Conservation (phyloP, 345 rosid species). For the Crucihimalaya himalaica region DNA sequence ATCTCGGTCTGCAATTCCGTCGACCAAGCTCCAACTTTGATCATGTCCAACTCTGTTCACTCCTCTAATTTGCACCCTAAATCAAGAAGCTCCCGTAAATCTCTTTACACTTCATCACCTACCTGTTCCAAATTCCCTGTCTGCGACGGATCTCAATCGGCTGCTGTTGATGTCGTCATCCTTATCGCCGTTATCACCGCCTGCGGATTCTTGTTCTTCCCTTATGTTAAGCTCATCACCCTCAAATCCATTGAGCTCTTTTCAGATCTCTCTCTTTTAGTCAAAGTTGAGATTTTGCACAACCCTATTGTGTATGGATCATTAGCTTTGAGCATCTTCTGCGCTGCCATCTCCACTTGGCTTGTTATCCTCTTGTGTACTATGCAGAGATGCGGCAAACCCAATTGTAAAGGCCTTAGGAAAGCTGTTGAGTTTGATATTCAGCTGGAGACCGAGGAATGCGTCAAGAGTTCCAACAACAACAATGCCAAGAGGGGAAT, state of each 20-base stretch:
- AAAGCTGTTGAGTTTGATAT: conserved; percentile 89
- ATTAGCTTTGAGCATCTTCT: conserved; percentile 61
- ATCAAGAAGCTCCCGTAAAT: conserved; percentile 47
- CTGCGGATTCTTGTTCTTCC: conserved; percentile 73
- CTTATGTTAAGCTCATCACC: conserved; percentile 53
- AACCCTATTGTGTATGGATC: conserved; percentile 77
- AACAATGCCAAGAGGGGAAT: conserved; percentile 48
- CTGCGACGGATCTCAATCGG: conserved; percentile 72
- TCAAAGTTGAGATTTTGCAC: conserved; percentile 60
- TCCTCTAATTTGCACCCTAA: conserved; percentile 48
- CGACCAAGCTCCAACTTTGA: conserved; percentile 61
- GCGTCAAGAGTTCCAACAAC: conserved; percentile 62
- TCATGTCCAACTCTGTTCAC: conserved; percentile 63
- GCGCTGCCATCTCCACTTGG: conserved; percentile 68
- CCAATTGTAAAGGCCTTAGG: conserved; percentile 77
- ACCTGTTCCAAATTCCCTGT: conserved; percentile 51
- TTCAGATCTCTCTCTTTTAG: conserved; percentile 45
- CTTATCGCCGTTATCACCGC: conserved; percentile 76
- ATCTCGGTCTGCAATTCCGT: conserved; percentile 88
- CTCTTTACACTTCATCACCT: conserved; percentile 38
- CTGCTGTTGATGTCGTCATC: conserved; percentile 71
- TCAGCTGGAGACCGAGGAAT: conserved; percentile 88
- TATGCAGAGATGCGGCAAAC: conserved; percentile 71
- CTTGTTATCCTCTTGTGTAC: conserved; percentile 57
- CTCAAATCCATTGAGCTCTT: conserved; percentile 44